Base-by-base conservation (phyloP, 164 flowering plant species). In the Magnolia sinica region DNA sequence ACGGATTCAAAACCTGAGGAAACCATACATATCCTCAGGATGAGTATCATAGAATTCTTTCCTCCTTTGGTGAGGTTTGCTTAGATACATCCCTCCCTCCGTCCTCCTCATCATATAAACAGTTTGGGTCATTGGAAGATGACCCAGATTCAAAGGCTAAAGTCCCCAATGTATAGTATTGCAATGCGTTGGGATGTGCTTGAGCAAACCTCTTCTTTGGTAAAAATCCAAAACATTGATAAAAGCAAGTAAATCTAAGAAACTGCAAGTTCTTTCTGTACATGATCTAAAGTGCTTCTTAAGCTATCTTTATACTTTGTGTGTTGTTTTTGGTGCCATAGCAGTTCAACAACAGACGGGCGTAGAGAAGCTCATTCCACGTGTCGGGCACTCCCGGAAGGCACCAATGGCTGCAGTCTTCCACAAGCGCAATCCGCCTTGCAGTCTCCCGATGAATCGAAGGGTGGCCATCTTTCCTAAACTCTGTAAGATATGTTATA, bases 381-480 rank as follows among this genome's bases (percentile, higher is more conserved):
- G 88, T 85, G 77, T 89, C 97, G 11, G 97, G 97, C 70, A 92
- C 88, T 74, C 98, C 99, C 2, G 97, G 94, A 18, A 95, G 84
- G 79, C 98, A 90, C 97, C 91, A 89, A 65, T 88, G 93, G 87
- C 93, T 89, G 85, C 93, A 91, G 79, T 89, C 91, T 81, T 90
- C 87, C n/a, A 80, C 79, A 49, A 82, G 81, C 51, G 81, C 74
- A 74, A 81, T 72, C 2, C 87, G 86, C 8, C 86, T 88, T 20
- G 91, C 90, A 37, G 89, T 87, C 79, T 88, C 97, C 0, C 91
- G 87, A 76, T 89, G 74, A 61, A 80, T 37, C 8, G 92, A 88
- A 64, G 93, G 91, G 79, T 88, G 91, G 59, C 89, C 92, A 66
- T 93, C 97, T 50, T 70, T 81, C 79, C 91, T 86, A 27, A 85